phyloP scores from a whole-genome alignment of 2,329 filamentous ascomycete species.

The Cladosporium sp. region DNA sequence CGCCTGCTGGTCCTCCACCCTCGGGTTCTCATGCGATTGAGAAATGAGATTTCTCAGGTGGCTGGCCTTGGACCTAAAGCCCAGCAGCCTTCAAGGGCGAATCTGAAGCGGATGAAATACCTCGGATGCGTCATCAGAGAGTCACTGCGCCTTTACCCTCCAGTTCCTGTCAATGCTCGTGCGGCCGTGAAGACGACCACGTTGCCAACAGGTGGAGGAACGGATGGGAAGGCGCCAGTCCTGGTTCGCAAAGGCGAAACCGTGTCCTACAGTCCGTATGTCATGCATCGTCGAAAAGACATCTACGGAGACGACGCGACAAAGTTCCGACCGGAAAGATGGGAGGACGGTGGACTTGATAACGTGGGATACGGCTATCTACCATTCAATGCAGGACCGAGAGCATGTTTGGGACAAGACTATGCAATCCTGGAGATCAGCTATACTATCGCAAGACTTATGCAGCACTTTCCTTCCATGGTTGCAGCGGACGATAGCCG shows the following conservation, averaged over 20 bases:
- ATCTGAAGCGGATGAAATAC: constrained; percentile 24
- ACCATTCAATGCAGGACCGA: constrained; percentile 13
- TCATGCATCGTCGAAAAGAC: constrained; percentile 25
- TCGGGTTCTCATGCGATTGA: too few relatives aligned
- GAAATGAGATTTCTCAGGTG: too few relatives aligned
- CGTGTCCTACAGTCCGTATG: constrained; percentile 23
- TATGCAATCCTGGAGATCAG: constrained; percentile 10
- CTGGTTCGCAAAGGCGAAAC: constrained; percentile 27
- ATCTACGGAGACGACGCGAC: constrained; percentile 30
- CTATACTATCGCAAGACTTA: constrained; percentile 6
- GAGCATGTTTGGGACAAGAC: constrained; percentile 14
- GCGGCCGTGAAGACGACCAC: constrained; percentile 68
- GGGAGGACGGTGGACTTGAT: constrained; percentile 12
- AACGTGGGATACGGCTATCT: constrained; percentile 13
- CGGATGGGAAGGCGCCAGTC: constrained; percentile 53
- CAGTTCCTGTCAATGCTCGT: constrained; percentile 73
- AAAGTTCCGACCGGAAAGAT: constrained; percentile 28
- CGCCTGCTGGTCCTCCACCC: too few relatives aligned
- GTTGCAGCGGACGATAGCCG: too few relatives aligned
- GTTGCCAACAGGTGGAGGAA: constrained; percentile 58
- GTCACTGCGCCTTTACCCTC: constrained; percentile 64
- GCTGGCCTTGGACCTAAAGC: too few relatives aligned
- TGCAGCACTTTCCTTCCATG: constrained; percentile 14
- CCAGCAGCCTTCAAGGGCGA: too few relatives aligned
- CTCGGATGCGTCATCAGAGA: constrained; percentile 60